Base-by-base conservation (phyloP, 2,329 filamentous ascomycete genomes). In the Acephala macrosclerotiorum region DNA sequence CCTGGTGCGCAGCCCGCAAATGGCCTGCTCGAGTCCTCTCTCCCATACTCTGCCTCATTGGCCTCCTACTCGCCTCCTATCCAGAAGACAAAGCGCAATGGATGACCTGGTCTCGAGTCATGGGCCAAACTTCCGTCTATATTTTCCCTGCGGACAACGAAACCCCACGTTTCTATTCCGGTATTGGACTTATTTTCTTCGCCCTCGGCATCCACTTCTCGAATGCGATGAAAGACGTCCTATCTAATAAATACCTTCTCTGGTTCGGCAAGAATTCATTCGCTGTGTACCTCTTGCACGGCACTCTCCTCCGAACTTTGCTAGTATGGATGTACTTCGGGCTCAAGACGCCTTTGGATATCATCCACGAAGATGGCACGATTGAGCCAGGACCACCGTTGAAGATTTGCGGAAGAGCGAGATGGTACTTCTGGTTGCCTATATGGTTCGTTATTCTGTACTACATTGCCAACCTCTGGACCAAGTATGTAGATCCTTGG, bases 241-340 rank as follows among this genome's bases (percentile, higher is more conserved):
- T 90, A 2, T 85, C 85, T 3, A 83, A 82, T 65, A 82, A 81
- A 36, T 80, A 82, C 62, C 82, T 90, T 51, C 80, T 87, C 53
- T 90, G 87, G 83, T 82, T 90, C 14, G 88, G 88, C 53, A 85
- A 85, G 72, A 84, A 89, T 77, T 87, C 85, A 53, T 89, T 89
- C 71, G 86, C 87, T 1, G 85, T 90, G 16, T 90, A 90, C 71
- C 81, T 90, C 7, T 77, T 90, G 22, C 88, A 90, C 75, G 88
- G 87, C 49, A 83, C 84, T 0, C 79, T 90, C 35, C 82, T 89
- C 70, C 84, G 87, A 64, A 85, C 83, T 26, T 75, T 89, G 8
- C 79, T 90, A 16, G 84, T 85, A 29, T 89, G 86, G 85, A 82
- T 89, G 79, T 77, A 88, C 14, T 89, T 83, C 66, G 81, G 84